Evolutionary conservation across 1,139 yeast species (phyloP).

Genomic region (Waltiozyma sp.): DNA sequence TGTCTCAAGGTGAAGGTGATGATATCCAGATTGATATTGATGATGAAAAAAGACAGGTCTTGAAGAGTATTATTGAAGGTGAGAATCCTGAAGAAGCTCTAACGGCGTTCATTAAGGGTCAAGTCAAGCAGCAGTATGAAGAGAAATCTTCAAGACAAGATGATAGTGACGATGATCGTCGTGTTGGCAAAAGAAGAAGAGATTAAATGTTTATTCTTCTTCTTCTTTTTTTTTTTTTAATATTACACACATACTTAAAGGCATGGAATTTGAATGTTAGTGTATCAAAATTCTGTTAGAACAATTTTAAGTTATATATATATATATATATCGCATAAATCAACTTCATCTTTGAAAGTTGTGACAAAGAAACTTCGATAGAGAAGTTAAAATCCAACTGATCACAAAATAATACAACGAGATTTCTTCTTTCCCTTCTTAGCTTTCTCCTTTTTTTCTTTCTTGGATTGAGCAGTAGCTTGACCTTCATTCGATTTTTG

Average conservation of each 20-base stretch:
- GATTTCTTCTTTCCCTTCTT: constrained; percentile 6
- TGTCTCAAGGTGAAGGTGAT: constrained; percentile 30
- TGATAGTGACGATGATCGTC: constrained; percentile 9
- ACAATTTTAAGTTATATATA: neutral
- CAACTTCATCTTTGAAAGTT: no score
- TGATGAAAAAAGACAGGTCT: constrained; percentile 47
- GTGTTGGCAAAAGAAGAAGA: constrained; percentile 20
- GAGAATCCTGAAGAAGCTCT: constrained; percentile 74
- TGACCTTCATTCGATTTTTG: constrained; percentile 5
- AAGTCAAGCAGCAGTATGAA: constrained; percentile 42
- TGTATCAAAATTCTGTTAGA: neutral
- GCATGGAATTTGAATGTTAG: neutral
- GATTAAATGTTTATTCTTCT: constrained; percentile 1
- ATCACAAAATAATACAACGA: constrained; percentile 11
- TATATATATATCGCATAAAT: neutral
- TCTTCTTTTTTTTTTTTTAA: neutral
- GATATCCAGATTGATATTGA: constrained; percentile 28
- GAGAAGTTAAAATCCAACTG: no score
- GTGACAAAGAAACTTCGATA: no score
- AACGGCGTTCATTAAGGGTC: constrained; percentile 52
- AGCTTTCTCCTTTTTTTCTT: constrained; percentile 4
- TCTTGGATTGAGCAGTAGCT: constrained; percentile 1
- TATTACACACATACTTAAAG: no score
- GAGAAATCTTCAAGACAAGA: constrained; percentile 2
- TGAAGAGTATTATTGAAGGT: constrained; percentile 63